Evolutionary conservation across 257 asterid species (phyloP).

Genomic region (Nicotiana attenuata): DNA sequence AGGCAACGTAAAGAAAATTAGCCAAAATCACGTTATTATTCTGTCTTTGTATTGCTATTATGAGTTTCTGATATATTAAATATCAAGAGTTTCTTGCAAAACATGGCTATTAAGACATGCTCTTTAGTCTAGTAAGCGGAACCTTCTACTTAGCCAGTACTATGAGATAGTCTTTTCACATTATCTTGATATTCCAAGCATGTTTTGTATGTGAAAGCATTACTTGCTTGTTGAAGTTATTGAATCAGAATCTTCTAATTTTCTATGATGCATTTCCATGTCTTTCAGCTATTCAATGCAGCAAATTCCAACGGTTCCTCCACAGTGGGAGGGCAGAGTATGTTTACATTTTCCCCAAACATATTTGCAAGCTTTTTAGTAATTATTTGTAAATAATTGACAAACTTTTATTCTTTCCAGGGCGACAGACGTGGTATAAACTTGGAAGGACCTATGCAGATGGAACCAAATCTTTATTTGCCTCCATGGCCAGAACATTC

Average conservation of each 20-base stretch:
- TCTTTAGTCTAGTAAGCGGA: neutral
- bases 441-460: constrained; percentile 6
- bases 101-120: neutral
- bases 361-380: neutral
- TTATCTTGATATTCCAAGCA: neutral
- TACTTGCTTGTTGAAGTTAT: neutral
- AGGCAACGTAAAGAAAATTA: neutral
- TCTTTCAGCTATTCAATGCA: constrained; percentile 27
- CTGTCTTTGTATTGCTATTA: neutral
- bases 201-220: neutral
- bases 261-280: neutral
- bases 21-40: neutral
- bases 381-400: neutral
- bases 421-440: constrained; percentile 7
- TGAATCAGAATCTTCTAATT: constrained; percentile 7
- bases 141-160: neutral
- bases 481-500: neutral
- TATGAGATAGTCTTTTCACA: neutral
- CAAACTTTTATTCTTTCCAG: constrained; percentile 19
- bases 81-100: neutral
- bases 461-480: constrained; percentile 11
- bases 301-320: neutral
- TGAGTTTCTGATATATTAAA: neutral
- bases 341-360: constrained; percentile 6
- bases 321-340: constrained; percentile 20